phyloP scores from a whole-genome alignment of 768 basidiomycete genomes.

The Aureoboletus auriporus region DNA sequence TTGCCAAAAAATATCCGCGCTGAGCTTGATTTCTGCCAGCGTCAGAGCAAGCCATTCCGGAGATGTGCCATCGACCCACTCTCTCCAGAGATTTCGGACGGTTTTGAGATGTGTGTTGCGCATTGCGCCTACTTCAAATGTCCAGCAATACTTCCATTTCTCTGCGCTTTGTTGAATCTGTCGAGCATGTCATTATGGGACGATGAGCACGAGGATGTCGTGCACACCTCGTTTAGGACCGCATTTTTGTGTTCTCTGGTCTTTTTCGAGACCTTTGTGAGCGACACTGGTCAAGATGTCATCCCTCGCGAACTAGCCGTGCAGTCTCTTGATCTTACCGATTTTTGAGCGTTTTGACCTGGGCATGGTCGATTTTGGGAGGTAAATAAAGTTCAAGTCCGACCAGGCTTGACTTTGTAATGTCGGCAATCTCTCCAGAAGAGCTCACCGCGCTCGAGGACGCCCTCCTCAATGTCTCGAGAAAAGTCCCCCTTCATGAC shows the following conservation, averaged over 20 bases:
- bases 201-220: neutral
- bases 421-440: constrained; percentile 36
- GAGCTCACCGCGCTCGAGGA: constrained; percentile 70
- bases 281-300: constrained; percentile 55
- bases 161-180: constrained; percentile 82
- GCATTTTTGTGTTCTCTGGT: constrained; percentile 86
- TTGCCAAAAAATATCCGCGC: constrained; percentile 89
- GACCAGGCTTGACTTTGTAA: constrained; percentile 32
- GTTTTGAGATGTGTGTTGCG: constrained; percentile 92
- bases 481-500: constrained; percentile 74
- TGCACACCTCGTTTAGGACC: constrained; percentile 71
- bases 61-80: constrained; percentile 43
- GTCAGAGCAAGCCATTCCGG: constrained; percentile 2
- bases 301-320: constrained; percentile 1
- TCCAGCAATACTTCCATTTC: constrained; percentile 93
- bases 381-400: constrained; percentile 43
- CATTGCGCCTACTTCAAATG: constrained; percentile 95
- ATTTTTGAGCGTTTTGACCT: constrained; percentile 86
- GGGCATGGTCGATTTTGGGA: constrained; percentile 55
- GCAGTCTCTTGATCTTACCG: constrained; percentile 46
- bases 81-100: constrained; percentile 90
- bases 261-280: constrained; percentile 94
- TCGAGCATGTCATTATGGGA: constrained; percentile 23
- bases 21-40: constrained; percentile 32
- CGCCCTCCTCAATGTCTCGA: constrained; percentile 72